Evolutionary conservation across 345 rosid species (phyloP).

Genomic region (Boechera stricta): DNA sequence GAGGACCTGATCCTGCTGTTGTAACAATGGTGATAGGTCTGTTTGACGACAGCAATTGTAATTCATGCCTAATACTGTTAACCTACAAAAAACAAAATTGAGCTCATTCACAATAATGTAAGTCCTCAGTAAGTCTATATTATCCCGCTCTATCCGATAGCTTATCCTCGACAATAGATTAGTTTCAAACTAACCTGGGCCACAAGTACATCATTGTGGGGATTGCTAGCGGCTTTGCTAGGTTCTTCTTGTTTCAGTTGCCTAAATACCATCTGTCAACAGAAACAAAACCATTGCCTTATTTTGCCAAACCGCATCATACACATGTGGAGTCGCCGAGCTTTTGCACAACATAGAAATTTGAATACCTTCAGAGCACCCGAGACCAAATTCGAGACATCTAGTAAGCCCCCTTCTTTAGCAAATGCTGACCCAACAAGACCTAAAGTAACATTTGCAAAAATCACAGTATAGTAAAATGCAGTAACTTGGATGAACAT

Average conservation of each 20-base stretch:
- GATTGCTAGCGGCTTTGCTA: conserved; percentile 57
- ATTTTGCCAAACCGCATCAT: conserved; percentile 5
- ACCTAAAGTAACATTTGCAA: conserved; percentile 50
- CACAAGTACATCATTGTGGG: conserved; percentile 60
- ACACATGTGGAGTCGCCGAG: conserved; percentile 15
- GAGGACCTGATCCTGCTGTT: conserved; percentile 66
- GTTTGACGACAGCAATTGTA: conserved; percentile 60
- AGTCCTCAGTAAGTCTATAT: neutral
- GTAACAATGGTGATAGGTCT: conserved; percentile 76
- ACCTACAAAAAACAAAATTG: conserved; percentile 54
- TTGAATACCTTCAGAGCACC: conserved; percentile 76
- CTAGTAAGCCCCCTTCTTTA: conserved; percentile 61
- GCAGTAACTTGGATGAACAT: conserved; percentile 2
- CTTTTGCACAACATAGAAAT: neutral
- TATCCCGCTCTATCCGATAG: neutral
- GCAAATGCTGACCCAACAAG: conserved; percentile 82
- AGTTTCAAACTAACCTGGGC: conserved; percentile 66
- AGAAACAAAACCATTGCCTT: conserved; percentile 27
- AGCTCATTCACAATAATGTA: conserved; percentile 10
- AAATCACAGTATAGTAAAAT: neutral
- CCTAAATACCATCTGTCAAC: conserved; percentile 59
- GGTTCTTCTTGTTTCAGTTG: conserved; percentile 64
- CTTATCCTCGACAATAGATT: neutral
- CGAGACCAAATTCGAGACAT: conserved; percentile 59
- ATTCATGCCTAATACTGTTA: conserved; percentile 68